Percentiles rank a stretch among this genome's conserved stretches.
Conservation (phyloP, 2,329 filamentous ascomycete genomes). For the Aspergillus fumigatus region DNA sequence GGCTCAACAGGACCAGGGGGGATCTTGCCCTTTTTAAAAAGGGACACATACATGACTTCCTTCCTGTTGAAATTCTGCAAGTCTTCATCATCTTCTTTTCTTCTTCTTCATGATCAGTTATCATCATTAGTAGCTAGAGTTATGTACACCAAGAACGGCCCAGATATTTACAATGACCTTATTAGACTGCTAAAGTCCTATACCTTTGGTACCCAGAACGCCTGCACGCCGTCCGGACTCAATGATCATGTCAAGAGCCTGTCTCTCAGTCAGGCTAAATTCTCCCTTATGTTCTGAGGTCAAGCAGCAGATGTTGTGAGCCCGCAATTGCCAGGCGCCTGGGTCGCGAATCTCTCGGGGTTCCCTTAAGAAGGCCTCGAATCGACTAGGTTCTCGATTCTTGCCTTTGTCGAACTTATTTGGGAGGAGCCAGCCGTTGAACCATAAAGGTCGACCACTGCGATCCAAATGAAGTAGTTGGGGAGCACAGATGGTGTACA, state of each 20-base stretch:
- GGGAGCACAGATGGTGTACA: conserved; percentile 40
- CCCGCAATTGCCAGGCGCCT: conserved; percentile 6
- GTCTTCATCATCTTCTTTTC: too few species aligned
- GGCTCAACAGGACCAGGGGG: too few species aligned
- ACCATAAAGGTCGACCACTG: conserved; percentile 42
- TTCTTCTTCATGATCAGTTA: too few species aligned
- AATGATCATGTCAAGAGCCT: background rate
- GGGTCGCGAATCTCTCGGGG: conserved; percentile 1
- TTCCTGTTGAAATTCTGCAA: too few species aligned
- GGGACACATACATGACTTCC: too few species aligned
- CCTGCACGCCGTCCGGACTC: background rate
- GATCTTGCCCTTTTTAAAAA: too few species aligned
- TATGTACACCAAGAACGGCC: too few species aligned
- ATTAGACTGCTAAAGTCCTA: too few species aligned
- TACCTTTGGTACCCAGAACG: background rate
- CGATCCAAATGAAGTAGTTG: conserved; percentile 44
- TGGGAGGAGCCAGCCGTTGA: conserved; percentile 43
- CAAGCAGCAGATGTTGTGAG: conserved; percentile 10
- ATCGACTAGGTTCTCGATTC: conserved; percentile 32
- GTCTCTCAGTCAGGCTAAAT: conserved; percentile 1
- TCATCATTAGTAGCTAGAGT: too few species aligned
- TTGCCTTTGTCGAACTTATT: conserved; percentile 41
- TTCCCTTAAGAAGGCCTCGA: conserved; percentile 21
- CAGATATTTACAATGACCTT: too few species aligned
- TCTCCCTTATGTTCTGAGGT: conserved; percentile 1